Base-by-base conservation (phyloP, 768 basidiomycete species). In the Suillus lakei region DNA sequence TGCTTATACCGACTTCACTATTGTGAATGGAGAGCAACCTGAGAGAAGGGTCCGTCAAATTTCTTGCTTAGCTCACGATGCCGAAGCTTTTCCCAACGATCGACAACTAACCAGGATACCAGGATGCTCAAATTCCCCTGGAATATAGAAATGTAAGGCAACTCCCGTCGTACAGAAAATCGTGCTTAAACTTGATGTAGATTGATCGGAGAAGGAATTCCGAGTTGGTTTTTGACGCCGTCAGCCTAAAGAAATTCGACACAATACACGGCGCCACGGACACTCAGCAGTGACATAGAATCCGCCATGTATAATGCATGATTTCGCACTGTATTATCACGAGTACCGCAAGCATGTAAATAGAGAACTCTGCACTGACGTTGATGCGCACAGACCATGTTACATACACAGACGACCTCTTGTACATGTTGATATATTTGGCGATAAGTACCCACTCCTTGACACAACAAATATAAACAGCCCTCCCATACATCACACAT, bases 21-120 rank as follows among this genome's bases (percentile, higher is more conserved):
- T 72, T 50, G 72, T 72, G n/a, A 67, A 73, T 60, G 67, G 41
- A 38, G 65, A 71, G 46, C 73, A 70, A 10, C n/a, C 60, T 12
- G 73, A 68, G 34, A 63, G 66, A 54, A 67, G 59, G 69, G 73
- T 74, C 50, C 66, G 71, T 53, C 60, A 28, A 23, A 36, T 64
- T 64, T 50, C 36, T 38, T 58, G 23, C 12, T 48, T 28, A 38
- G 64, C 55, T 64, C 21, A 32, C 38, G 51, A 54, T 43, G 61
- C 48, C 38, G 9, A 58, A 21, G 36, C 2, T 58, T 5, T 16
- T 32, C 48, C 46, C 32, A 15, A 54, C 23, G 58, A 54, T 38
- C 51, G 41, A 32, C 32, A 53, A 39, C 67, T 71, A n/a, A 73
- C 64, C 13, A 46, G 39, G 48, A 58, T 55, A 64, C 59, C 61